Evolutionary conservation across 192 early-diverging fungal genomes (phyloP).

Genomic region (Rhizoclosmatium sp.): DNA sequence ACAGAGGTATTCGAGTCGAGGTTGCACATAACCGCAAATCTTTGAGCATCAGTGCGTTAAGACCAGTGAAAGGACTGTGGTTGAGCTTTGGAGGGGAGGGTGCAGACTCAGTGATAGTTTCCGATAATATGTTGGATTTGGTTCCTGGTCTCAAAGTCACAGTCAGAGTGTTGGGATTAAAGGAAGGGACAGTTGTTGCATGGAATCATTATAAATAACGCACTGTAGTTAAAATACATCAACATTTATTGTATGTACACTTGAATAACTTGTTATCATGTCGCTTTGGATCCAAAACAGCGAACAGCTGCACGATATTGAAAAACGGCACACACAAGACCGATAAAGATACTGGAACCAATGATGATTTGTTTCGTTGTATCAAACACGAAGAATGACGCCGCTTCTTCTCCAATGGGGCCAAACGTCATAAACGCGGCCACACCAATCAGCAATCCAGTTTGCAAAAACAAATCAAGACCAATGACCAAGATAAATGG

Average conservation of each 20-base stretch:
- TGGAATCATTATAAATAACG: neutral
- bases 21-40: neutral
- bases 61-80: constrained; percentile 28
- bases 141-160: constrained; percentile 1
- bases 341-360: neutral
- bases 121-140: constrained; percentile 34
- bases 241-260: neutral
- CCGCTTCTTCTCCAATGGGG: neutral
- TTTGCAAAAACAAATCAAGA: constrained; percentile 11
- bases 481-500: constrained; percentile 12
- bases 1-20: constrained; percentile 20
- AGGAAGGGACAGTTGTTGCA: neutral
- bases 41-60: neutral
- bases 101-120: neutral
- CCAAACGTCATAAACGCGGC: constrained; percentile 12
- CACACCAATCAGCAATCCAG: constrained; percentile 5
- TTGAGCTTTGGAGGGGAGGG: constrained; percentile 16
- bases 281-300: neutral
- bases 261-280: neutral
- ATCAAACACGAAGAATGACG: constrained; percentile 17
- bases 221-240: no score
- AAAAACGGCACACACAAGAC: neutral
- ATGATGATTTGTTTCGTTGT: constrained; percentile 9
- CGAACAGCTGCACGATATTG: constrained; percentile 9
- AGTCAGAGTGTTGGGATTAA: neutral